phyloP scores from a whole-genome alignment of 164 flowering plant species.

The Berberis vulgaris region DNA sequence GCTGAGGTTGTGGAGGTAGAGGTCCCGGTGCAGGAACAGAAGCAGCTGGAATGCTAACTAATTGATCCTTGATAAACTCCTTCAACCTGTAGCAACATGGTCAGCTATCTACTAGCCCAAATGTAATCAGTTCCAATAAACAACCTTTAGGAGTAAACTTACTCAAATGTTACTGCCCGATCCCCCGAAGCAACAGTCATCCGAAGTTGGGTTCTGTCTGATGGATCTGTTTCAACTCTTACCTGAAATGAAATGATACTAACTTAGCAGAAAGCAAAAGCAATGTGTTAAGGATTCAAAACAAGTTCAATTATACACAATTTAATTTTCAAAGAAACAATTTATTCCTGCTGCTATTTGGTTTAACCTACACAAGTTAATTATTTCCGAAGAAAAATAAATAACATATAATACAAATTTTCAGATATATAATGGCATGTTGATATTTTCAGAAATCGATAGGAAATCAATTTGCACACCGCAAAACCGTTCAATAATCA shows the following conservation, averaged over 20 bases:
- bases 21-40: conserved; percentile 24
- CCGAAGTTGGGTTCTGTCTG: conserved; percentile 94
- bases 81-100: conserved; percentile 65
- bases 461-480: too few species aligned
- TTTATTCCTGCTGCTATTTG: too few species aligned
- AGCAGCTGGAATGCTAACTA: conserved; percentile 56
- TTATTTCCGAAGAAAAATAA: too few species aligned
- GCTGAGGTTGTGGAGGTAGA: conserved; percentile 31
- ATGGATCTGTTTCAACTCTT: conserved; percentile 97
- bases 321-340: too few species aligned
- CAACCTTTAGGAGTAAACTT: conserved; percentile 15
- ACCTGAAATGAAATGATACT: conserved; percentile 30
- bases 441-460: too few species aligned
- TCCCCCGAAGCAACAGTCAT: conserved; percentile 95
- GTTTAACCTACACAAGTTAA: too few species aligned
- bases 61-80: conserved; percentile 88
- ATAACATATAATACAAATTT: too few species aligned
- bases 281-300: too few species aligned
- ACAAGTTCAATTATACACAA: too few species aligned
- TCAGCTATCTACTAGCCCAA: not conserved
- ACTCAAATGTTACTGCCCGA: conserved; percentile 83
- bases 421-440: too few species aligned
- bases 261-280: not conserved
- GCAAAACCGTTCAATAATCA: too few species aligned
- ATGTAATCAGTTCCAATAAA: not conserved